Evolutionary conservation across 768 basidiomycete genomes (phyloP), one percentile per base, ranked within the genome.

Genomic region (Pulveroboletus sp.): DNA sequence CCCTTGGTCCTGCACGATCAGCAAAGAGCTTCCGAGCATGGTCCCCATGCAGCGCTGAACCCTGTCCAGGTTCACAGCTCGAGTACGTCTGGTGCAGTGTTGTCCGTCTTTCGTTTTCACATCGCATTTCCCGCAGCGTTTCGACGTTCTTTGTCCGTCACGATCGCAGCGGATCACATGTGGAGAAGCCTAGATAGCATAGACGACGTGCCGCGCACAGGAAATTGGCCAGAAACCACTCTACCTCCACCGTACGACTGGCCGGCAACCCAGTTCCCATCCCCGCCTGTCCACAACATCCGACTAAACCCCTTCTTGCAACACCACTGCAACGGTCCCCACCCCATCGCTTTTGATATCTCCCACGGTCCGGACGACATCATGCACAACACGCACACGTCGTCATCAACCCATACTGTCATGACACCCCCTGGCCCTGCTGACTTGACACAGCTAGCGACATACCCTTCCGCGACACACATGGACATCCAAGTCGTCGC

Each of bases 251-350:
- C 81, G 4, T 42, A 56, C 5, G 64, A 69, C 17, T 80, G 79
- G 79, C 64, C 69, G 34, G 53, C 59, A 13, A 70, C 68, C 2
- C 62, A 64, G 8, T 65, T 68, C 17, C 69, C 72, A 1, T 63
- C 75, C 6, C 76, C 78, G 10, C 74, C 70, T 19, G 5, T 19
- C 6, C 35, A 20, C 33, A n/a, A 34, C 6, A 61, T 73, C 34
- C 74, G 79, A 45, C 67, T 86, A 24, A 82, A 85, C 56, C 81
- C 81, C 0, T 75, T 78, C 53, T 74, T 85, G 24, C 64, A 69
- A 45, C 80, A 80, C 53, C 59, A 65, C 13, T 60, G 65, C 17
- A 69, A 64, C 46, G 72, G 70, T 5, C 73, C 72, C 5, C 60
- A 72, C 0, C 70, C 74, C 0, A 56, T 84, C 13, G 64, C 66